phyloP scores from a whole-genome alignment of 345 rosid species.

The Arabis alpina region DNA sequence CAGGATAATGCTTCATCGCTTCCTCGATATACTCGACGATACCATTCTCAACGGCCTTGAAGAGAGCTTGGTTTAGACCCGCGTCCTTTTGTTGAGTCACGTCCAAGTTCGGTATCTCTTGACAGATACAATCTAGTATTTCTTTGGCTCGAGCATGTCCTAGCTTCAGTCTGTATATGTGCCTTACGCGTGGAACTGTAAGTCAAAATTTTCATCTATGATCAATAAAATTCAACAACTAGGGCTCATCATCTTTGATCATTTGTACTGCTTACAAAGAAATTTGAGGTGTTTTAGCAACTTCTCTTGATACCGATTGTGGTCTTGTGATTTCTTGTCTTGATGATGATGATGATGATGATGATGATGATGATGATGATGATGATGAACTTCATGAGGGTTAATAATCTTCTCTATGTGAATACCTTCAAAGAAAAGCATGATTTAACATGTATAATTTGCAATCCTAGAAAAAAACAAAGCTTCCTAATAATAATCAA shows the following conservation, averaged over 20 bases:
- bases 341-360: slow-evolving; percentile 21
- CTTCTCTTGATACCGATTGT: slow-evolving; percentile 10
- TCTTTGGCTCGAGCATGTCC: slow-evolving; percentile 57
- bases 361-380: slow-evolving; percentile 22
- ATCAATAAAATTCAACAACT: slow-evolving; percentile 3
- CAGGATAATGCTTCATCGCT: slow-evolving; percentile 59
- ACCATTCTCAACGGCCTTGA: slow-evolving; percentile 64
- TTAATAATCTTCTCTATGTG: slow-evolving; percentile 32
- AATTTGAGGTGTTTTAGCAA: slow-evolving; percentile 33
- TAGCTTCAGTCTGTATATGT: slow-evolving; percentile 56
- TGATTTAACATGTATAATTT: neutral
- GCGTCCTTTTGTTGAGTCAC: slow-evolving; percentile 40
- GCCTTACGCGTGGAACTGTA: slow-evolving; percentile 55
- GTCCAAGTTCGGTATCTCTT: slow-evolving; percentile 50
- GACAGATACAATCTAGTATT: slow-evolving; percentile 54
- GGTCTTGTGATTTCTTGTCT: slow-evolving; percentile 27
- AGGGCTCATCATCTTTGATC: neutral
- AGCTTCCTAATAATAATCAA: neutral
- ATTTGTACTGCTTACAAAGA: slow-evolving; percentile 40
- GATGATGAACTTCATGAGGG: slow-evolving; percentile 23
- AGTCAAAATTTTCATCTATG: neutral
- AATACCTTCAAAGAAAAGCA: slow-evolving; percentile 28
- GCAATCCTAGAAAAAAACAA: neutral
- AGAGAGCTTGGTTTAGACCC: slow-evolving; percentile 50
- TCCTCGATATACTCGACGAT: slow-evolving; percentile 62